These are phyloP conservation scores for Cercospora brassicicola DNA, from an alignment of 2,329 filamentous ascomycete genomes.

Conservation along the genomic window DNA sequence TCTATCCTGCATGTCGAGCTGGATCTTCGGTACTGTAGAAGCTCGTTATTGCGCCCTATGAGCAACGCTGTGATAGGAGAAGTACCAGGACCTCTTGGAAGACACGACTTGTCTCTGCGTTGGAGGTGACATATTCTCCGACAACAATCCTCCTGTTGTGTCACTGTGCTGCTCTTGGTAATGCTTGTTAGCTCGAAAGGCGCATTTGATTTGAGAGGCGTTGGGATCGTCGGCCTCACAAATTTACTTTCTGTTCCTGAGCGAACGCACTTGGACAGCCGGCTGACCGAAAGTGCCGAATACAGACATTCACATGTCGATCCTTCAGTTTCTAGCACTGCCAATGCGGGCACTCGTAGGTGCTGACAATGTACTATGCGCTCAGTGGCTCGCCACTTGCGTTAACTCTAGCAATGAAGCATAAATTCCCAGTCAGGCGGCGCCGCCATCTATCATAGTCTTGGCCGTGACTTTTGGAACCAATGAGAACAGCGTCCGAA, in stretches of 20 bases:
- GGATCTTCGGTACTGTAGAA: neutral
- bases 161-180: neutral
- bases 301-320: neutral
- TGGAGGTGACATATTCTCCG: neutral
- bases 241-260: neutral
- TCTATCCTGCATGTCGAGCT: neutral
- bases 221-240: neutral
- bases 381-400: slow-evolving; percentile 12
- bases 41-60: neutral
- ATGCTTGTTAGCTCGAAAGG: neutral
- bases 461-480: neutral
- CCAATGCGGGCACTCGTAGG: neutral
- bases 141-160: neutral
- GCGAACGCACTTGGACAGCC: slow-evolving; percentile 11
- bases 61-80: neutral
- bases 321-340: neutral
- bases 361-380: slow-evolving; percentile 2
- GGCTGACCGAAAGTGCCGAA: slow-evolving; percentile 6
- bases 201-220: neutral
- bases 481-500: slow-evolving; percentile 1
- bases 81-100: neutral
- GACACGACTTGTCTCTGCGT: neutral
- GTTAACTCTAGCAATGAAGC: slow-evolving; percentile 17
- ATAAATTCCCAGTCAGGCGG: slow-evolving; percentile 1
- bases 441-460: neutral